Evolutionary conservation across 2,329 filamentous ascomycete genomes (phyloP).

Genomic region (Dactylellina leptospora): DNA sequence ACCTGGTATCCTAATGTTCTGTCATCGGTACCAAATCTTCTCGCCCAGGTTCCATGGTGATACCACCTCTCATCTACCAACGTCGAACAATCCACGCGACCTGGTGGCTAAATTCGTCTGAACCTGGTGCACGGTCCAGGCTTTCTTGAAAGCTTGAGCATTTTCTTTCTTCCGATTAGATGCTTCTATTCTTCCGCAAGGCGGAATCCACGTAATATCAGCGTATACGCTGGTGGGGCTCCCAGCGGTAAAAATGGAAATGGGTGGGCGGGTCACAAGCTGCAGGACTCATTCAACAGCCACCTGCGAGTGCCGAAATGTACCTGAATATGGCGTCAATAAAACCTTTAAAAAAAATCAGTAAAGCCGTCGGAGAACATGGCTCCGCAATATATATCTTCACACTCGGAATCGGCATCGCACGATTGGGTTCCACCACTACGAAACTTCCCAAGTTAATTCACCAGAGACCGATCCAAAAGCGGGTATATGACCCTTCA

Average conservation of each 20-base stretch:
- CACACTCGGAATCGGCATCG: neutral
- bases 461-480: slow-evolving; percentile 1
- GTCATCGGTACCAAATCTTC: slow-evolving; percentile 37
- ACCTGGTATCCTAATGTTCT: slow-evolving; percentile 19
- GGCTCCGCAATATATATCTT: slow-evolving; percentile 22
- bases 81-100: slow-evolving; percentile 28
- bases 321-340: slow-evolving; percentile 23
- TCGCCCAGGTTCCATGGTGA: slow-evolving; percentile 15
- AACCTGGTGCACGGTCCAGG: slow-evolving; percentile 19
- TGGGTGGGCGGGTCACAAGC: neutral
- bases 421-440: neutral
- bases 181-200: slow-evolving; percentile 16
- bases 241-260: slow-evolving; percentile 23
- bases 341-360: neutral
- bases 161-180: slow-evolving; percentile 24
- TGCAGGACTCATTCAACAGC: slow-evolving; percentile 4
- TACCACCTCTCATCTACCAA: neutral
- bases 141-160: slow-evolving; percentile 26
- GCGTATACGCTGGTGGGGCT: neutral
- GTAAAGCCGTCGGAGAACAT: slow-evolving; percentile 35
- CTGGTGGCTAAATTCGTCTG: slow-evolving; percentile 31
- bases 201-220: slow-evolving; percentile 15
- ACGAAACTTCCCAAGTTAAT: slow-evolving; percentile 4
- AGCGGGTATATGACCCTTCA: slow-evolving; percentile 31
- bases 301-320: neutral